Evolutionary conservation across 805 yeast species (phyloP).

Genomic region (Martiniozyma abietophila): DNA sequence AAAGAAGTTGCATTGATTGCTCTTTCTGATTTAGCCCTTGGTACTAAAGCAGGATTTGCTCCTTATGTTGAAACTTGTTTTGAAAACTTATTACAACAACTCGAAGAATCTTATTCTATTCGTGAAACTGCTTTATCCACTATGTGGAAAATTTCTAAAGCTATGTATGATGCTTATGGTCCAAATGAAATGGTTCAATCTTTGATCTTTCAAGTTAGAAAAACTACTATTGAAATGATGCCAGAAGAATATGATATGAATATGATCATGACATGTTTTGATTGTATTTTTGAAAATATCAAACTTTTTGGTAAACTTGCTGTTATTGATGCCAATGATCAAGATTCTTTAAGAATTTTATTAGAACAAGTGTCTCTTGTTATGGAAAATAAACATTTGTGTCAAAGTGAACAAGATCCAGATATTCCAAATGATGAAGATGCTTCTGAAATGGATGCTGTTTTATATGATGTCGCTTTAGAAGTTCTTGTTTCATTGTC

Average conservation of each 20-base stretch:
- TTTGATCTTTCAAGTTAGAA: constrained; percentile 59
- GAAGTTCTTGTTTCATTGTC: constrained; percentile 79
- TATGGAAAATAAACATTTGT: constrained; percentile 73
- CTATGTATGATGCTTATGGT: constrained; percentile 51
- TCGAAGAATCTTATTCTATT: constrained; percentile 82
- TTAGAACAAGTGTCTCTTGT: constrained; percentile 65
- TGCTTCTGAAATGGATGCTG: constrained; percentile 52
- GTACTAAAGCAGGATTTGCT: constrained; percentile 74
- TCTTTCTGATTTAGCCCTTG: constrained; percentile 76
- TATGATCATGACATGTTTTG: constrained; percentile 73
- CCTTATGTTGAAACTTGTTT: constrained; percentile 67
- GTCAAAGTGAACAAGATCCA: constrained; percentile 58
- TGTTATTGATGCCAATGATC: constrained; percentile 48
- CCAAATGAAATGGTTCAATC: constrained; percentile 42
- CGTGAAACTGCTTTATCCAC: constrained; percentile 78
- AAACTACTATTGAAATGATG: constrained; percentile 50
- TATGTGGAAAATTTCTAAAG: constrained; percentile 73
- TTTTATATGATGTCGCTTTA: constrained; percentile 73
- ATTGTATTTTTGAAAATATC: constrained; percentile 59
- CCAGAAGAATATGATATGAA: constrained; percentile 76
- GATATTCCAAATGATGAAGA: constrained; percentile 33
- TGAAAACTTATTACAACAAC: constrained; percentile 55
- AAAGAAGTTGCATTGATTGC: constrained; percentile 94
- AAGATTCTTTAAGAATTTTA: constrained; percentile 51
- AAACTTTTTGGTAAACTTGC: constrained; percentile 66